Base-by-base conservation (phyloP, 2,329 filamentous ascomycete species). In the Dothiorella sarmentorum region DNA sequence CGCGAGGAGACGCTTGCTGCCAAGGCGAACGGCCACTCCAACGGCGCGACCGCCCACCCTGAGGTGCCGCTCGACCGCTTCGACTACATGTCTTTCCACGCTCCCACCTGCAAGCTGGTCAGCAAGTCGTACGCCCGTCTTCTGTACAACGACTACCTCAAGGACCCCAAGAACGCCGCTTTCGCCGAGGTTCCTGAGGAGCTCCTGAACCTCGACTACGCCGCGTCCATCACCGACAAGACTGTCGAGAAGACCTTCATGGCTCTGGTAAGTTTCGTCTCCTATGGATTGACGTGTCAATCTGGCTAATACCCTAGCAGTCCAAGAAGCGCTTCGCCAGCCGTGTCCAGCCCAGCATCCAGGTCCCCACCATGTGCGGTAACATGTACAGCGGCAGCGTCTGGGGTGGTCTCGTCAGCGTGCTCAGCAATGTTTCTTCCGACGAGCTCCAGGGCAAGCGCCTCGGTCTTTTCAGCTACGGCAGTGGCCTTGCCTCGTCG, bases 341-440 rank as follows among this genome's bases (percentile, higher is more conserved):
- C 53, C 77, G 77, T 61, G 78, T 81, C 38, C 76, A 80, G 71
- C 78, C 78, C 24, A 69, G 74, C 60, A 77, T 80, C 63, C 68
- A 78, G 63, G 75, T 80, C 22, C 78, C 79, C 7, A 81, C 78
- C 63, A 75, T 76, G 73, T 81, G 78, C 71, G 79, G 79, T 58
- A 81, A 81, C 76, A 81, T 81, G 79, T 81, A 81, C 76, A 78
- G 75, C 62, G 78, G 76, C 27, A 79, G 76, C 61, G 78, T 81
- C 56, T 81, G 80, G 71, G 75, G 72, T 60, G 78, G 77, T 63
- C 72, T 81, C 60, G 73, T 73, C 66, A 78, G 77, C 52, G 67
- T 81, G 60, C 63, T 81, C 60, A 65, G 72, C 68, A 80, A 80
- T 65, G 66, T 80, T 40, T 67, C 70, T 64, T 75, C 71, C 63